These are phyloP conservation scores for Exutisphaerella laricina DNA, from an alignment of 2,329 filamentous ascomycete species.

Conservation along the genomic window DNA sequence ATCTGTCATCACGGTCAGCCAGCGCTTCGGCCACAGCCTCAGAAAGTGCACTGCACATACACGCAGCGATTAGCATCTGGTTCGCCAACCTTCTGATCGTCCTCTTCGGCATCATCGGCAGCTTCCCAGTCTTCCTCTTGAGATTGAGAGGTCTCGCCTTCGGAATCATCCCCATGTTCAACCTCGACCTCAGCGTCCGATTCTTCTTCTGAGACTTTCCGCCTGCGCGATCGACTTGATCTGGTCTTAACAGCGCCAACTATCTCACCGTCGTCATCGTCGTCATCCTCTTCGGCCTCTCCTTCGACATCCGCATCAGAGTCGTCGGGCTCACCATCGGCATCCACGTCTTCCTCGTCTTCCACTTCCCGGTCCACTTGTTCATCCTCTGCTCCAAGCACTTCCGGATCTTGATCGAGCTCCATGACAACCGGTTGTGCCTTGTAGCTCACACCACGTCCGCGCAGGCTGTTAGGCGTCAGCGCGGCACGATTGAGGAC, in stretches of 20 bases:
- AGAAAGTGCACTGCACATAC: slow-evolving; percentile 42
- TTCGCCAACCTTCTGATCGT: slow-evolving; percentile 47
- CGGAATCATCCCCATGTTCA: slow-evolving; percentile 30
- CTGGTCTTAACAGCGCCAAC: slow-evolving; percentile 36
- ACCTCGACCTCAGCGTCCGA: slow-evolving; percentile 37
- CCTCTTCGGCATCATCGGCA: slow-evolving; percentile 53
- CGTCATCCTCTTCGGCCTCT: slow-evolving; percentile 43
- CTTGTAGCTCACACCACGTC: slow-evolving; percentile 31
- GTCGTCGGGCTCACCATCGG: slow-evolving; percentile 29
- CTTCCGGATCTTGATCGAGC: slow-evolving; percentile 24
- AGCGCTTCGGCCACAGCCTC: slow-evolving; percentile 11
- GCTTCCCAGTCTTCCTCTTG: slow-evolving; percentile 51
- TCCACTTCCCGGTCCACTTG: slow-evolving; percentile 26
- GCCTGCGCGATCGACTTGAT: slow-evolving; percentile 31
- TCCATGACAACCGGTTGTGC: slow-evolving; percentile 23
- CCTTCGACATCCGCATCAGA: slow-evolving; percentile 48
- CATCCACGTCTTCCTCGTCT: slow-evolving; percentile 36
- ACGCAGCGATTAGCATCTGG: slow-evolving; percentile 57
- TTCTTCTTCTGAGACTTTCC: slow-evolving; percentile 30
- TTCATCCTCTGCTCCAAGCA: slow-evolving; percentile 27
- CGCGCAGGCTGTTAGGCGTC: slow-evolving; percentile 31
- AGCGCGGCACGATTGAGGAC: slow-evolving; percentile 29
- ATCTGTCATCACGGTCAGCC: slow-evolving; percentile 48
- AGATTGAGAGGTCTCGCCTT: slow-evolving; percentile 44
- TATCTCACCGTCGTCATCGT: slow-evolving; percentile 43